Evolutionary conservation across 2,329 filamentous ascomycete species (phyloP).

Genomic region (Trichoderma harzianum): DNA sequence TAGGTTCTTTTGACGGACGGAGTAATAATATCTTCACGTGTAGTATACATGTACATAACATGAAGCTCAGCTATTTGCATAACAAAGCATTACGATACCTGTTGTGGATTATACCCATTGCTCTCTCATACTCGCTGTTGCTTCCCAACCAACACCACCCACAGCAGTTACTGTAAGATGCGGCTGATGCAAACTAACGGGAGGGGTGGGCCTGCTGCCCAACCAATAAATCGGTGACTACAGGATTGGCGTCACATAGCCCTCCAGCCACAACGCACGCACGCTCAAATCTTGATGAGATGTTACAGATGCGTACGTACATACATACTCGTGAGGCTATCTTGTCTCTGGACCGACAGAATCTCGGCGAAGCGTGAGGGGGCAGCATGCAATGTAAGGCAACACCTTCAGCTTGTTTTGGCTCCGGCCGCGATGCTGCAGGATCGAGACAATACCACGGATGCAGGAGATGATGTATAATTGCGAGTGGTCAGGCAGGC

Average conservation of each 20-base stretch:
- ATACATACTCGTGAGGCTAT: neutral
- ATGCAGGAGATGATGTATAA: conserved; percentile 11
- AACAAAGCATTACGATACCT: neutral
- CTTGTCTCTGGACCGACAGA: neutral
- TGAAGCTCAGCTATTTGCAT: neutral
- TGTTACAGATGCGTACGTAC: neutral
- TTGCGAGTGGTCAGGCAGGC: neutral
- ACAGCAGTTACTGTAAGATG: neutral
- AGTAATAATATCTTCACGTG: neutral
- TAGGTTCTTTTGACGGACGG: neutral
- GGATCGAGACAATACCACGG: neutral
- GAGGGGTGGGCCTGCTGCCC: neutral
- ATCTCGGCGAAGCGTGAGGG: neutral
- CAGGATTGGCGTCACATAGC: neutral
- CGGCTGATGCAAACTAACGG: neutral
- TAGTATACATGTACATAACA: neutral
- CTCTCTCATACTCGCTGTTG: neutral
- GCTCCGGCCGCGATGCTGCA: conserved; percentile 1
- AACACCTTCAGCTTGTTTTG: neutral
- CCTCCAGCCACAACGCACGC: neutral
- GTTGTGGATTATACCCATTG: neutral
- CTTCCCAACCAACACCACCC: neutral
- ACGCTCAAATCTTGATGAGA: neutral
- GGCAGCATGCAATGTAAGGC: neutral
- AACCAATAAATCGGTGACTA: neutral